phyloP scores from a whole-genome alignment of 169 alveolate genomes.

The Plasmodium gallinaceum region DNA sequence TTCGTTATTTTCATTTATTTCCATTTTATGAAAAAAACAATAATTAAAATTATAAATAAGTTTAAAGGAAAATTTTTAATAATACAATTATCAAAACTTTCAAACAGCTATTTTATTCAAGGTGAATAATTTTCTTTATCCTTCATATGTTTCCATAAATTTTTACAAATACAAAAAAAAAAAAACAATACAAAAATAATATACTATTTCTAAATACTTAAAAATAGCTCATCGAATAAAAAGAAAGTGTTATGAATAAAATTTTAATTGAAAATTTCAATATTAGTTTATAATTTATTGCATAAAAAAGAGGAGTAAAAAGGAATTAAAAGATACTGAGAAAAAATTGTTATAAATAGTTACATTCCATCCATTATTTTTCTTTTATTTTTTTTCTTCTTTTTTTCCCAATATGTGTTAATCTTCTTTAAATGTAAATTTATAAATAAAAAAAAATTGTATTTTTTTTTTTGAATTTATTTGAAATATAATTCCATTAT shows the following conservation, averaged over 20 bases:
- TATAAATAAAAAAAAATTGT: no score
- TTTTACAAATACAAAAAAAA: neutral
- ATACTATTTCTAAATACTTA: neutral
- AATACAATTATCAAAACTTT: neutral
- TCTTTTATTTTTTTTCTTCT: no score
- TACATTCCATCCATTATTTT: no score
- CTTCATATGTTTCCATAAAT: slow-evolving; percentile 12
- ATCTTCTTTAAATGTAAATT: no score
- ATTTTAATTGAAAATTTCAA: neutral
- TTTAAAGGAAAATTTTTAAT: neutral
- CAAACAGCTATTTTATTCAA: neutral
- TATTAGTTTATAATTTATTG: neutral
- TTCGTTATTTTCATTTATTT: slow-evolving; percentile 19
- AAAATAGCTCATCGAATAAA: neutral
- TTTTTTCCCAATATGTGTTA: no score
- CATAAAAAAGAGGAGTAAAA: neutral
- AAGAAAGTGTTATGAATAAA: neutral
- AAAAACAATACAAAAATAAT: neutral
- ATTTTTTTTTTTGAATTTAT: no score
- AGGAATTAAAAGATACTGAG: neutral
- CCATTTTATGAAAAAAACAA: slow-evolving; percentile 33
- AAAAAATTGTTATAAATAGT: neutral
- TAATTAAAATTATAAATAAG: neutral
- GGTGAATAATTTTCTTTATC: neutral
- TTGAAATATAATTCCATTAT: no score